Conservation (phyloP, 768 basidiomycete species). For the Dentipellis sp. region DNA sequence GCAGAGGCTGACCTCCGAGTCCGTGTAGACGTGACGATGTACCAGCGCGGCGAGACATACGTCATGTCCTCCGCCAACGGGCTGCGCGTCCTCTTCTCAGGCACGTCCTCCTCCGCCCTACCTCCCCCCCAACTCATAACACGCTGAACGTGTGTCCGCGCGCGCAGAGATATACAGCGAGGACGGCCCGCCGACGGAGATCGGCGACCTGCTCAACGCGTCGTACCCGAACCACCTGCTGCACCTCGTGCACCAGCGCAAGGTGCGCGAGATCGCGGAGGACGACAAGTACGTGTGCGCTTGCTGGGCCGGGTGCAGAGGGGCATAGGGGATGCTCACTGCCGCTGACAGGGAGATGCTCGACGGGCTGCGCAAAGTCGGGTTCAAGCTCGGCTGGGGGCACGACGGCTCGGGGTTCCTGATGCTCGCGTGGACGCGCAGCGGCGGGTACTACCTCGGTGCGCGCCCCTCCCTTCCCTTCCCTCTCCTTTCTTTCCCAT, state of each 20-base stretch:
- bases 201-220: slow-evolving; percentile 43
- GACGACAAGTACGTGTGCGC: slow-evolving; percentile 40
- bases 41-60: slow-evolving; percentile 28
- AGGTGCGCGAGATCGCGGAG: slow-evolving; percentile 36
- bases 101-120: no score
- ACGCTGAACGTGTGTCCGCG: no score
- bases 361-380: slow-evolving; percentile 41
- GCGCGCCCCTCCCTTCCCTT: slow-evolving; percentile 1
- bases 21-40: slow-evolving; percentile 15
- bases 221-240: slow-evolving; percentile 24
- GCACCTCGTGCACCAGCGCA: slow-evolving; percentile 24
- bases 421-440: slow-evolving; percentile 33
- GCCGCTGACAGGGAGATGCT: slow-evolving; percentile 32
- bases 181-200: slow-evolving; percentile 24
- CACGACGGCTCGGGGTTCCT: slow-evolving; percentile 39
- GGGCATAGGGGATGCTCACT: no score
- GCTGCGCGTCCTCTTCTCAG: slow-evolving; percentile 5
- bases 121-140: no score
- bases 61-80: slow-evolving; percentile 23
- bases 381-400: slow-evolving; percentile 45
- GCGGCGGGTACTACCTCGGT: slow-evolving; percentile 64
- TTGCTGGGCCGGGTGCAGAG: no score
- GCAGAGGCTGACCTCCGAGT: no score
- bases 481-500: background rate
- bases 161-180: slow-evolving; percentile 6